phyloP scores from a whole-genome alignment of 2,329 filamentous ascomycete species.

The Fusarium liriodendri region DNA sequence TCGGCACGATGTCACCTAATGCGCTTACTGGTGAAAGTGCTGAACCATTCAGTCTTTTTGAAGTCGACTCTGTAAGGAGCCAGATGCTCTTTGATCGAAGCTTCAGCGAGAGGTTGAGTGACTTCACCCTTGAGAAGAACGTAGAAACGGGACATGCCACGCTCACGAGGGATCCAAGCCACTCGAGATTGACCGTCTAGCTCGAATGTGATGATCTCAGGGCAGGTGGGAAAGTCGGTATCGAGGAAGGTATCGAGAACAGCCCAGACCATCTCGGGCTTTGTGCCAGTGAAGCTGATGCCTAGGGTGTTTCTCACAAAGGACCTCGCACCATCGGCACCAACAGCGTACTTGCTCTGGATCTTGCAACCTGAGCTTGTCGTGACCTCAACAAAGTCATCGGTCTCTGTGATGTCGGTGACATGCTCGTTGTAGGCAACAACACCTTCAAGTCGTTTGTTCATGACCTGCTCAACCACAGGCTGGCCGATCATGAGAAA shows the following conservation, averaged over 20 bases:
- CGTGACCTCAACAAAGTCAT: conserved; percentile 56
- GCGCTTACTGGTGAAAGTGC: conserved; percentile 57
- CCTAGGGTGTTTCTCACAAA: conserved; percentile 55
- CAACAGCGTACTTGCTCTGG: conserved; percentile 57
- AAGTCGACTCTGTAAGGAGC: conserved; percentile 57
- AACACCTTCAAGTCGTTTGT: conserved; percentile 45
- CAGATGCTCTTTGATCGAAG: conserved; percentile 57
- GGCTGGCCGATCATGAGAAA: conserved; percentile 64
- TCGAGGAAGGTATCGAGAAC: conserved; percentile 61
- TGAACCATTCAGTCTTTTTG: conserved; percentile 60
- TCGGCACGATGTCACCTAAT: neutral
- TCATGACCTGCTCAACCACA: conserved; percentile 55
- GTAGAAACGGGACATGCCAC: conserved; percentile 60
- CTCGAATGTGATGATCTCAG: conserved; percentile 61
- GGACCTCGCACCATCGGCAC: conserved; percentile 64
- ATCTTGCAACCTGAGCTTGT: conserved; percentile 49
- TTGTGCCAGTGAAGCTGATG: conserved; percentile 57
- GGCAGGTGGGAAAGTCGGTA: conserved; percentile 58
- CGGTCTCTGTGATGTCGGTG: conserved; percentile 65
- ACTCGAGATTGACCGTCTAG: conserved; percentile 58
- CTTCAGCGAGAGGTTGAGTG: conserved; percentile 52
- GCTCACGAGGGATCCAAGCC: conserved; percentile 61
- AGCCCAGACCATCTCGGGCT: conserved; percentile 62
- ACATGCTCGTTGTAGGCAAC: conserved; percentile 55
- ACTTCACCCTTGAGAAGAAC: conserved; percentile 59